Evolutionary conservation across 768 basidiomycete genomes (phyloP).

Genomic region (Xerocomus brunneocitrinus): DNA sequence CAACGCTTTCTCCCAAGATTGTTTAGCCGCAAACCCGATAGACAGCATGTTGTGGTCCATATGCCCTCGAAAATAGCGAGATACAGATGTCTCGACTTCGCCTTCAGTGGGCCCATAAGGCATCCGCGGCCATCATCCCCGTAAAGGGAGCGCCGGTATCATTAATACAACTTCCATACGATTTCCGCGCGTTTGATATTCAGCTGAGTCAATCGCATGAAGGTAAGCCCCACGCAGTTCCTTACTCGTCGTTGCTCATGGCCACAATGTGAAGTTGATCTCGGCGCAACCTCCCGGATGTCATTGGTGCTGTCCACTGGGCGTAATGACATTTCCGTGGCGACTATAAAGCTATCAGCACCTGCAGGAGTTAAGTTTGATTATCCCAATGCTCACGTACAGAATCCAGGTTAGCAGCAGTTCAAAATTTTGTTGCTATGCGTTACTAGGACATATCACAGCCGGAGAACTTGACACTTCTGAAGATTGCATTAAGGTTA

Average conservation of each 20-base stretch:
- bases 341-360: constrained; percentile 50
- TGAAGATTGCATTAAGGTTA: constrained; percentile 43
- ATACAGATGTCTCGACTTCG: constrained; percentile 58
- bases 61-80: constrained; percentile 63
- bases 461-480: constrained; percentile 32
- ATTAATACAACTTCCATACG: constrained; percentile 59
- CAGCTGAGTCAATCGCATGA: constrained; percentile 52
- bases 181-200: constrained; percentile 60
- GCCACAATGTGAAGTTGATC: constrained; percentile 42
- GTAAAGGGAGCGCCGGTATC: constrained; percentile 30
- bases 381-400: constrained; percentile 38
- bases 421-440: constrained; percentile 8
- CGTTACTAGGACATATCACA: constrained; percentile 9
- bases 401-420: constrained; percentile 30
- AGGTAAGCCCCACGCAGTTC: constrained; percentile 19
- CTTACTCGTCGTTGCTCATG: constrained; percentile 9
- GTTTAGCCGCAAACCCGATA: constrained; percentile 1
- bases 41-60: constrained; percentile 70
- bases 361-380: constrained; percentile 50
- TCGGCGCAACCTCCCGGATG: constrained; percentile 54
- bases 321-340: constrained; percentile 57
- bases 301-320: constrained; percentile 60
- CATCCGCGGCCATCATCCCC: constrained; percentile 17
- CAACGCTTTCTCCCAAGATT: neutral
- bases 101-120: constrained; percentile 59